phyloP scores from a whole-genome alignment of 2,329 filamentous ascomycete species.

The Metarhizium robertsii region DNA sequence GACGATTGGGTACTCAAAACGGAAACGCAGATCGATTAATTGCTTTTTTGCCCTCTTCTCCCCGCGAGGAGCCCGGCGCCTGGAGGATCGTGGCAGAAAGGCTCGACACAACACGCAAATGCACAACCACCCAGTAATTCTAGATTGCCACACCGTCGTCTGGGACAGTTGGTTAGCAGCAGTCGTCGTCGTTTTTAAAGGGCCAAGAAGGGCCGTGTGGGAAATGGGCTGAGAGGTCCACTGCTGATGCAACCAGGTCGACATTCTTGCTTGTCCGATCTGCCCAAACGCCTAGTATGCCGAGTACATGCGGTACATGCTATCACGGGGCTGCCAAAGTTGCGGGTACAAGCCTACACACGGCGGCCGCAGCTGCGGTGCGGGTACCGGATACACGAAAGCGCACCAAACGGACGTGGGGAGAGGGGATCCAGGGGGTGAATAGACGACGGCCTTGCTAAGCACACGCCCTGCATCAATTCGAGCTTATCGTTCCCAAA shows the following conservation, averaged over 20 bases:
- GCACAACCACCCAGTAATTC: neutral
- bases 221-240: neutral
- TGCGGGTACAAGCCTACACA: neutral
- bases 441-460: no score
- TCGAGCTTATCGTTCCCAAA: no score
- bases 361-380: no score
- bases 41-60: neutral
- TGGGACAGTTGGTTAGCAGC: neutral
- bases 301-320: no score
- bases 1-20: neutral
- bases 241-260: neutral
- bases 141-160: neutral
- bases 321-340: neutral
- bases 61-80: no score
- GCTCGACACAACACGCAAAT: neutral
- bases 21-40: neutral
- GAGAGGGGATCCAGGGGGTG: no score
- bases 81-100: neutral
- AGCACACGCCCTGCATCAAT: no score
- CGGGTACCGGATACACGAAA: no score
- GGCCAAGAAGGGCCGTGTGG: neutral
- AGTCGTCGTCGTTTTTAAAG: neutral
- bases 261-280: neutral
- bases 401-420: no score
- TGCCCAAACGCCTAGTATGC: neutral